Percentiles rank a stretch among this genome's conserved stretches.
These are phyloP conservation scores for Plenodomus tracheiphilus DNA, from an alignment of 2,329 filamentous ascomycete genomes.

Conservation along the genomic window DNA sequence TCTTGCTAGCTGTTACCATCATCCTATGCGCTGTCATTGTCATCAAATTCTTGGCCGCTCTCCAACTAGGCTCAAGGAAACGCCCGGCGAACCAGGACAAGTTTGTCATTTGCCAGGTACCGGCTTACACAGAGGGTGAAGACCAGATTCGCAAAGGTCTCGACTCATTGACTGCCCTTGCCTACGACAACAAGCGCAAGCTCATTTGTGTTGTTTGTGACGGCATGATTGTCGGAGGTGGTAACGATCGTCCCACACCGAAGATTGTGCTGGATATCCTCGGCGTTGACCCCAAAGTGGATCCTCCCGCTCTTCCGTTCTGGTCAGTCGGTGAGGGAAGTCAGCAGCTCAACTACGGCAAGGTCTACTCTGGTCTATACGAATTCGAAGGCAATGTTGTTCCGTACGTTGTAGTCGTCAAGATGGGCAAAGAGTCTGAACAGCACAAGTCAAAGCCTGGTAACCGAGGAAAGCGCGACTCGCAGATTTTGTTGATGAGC, in stretches of 20 bases:
- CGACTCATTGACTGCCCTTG: slow-evolving; percentile 89
- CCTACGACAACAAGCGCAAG: slow-evolving; percentile 98
- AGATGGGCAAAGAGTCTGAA: slow-evolving; percentile 96
- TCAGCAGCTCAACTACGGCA: slow-evolving; percentile 96
- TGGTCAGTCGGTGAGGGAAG: slow-evolving; percentile 86
- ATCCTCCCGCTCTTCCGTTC: slow-evolving; percentile 91
- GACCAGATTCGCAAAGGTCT: slow-evolving; percentile 90
- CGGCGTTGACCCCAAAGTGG: slow-evolving; percentile 93
- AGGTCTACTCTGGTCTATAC: slow-evolving; percentile 97
- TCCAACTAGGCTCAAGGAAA: slow-evolving; percentile 91
- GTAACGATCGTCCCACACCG: slow-evolving; percentile 94
- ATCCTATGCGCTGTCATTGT: slow-evolving; percentile 78
- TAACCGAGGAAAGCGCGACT: slow-evolving; percentile 98
- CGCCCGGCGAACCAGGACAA: slow-evolving; percentile 92
- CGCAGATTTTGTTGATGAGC: slow-evolving; percentile 92
- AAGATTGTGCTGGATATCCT: slow-evolving; percentile 98
- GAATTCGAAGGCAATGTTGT: slow-evolving; percentile 98
- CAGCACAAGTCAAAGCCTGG: slow-evolving; percentile 89
- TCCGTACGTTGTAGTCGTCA: slow-evolving; percentile 92
- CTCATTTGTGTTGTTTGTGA: slow-evolving; percentile 96
- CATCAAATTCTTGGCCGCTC: slow-evolving; percentile 87
- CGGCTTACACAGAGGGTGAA: slow-evolving; percentile 97
- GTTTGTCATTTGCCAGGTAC: slow-evolving; percentile 97
- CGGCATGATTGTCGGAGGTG: slow-evolving; percentile 92
- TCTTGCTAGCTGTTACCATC: slow-evolving; percentile 84